These are phyloP conservation scores for Hibiscus tridactylites DNA, from an alignment of 345 rosid genomes.

Conservation along the genomic window DNA sequence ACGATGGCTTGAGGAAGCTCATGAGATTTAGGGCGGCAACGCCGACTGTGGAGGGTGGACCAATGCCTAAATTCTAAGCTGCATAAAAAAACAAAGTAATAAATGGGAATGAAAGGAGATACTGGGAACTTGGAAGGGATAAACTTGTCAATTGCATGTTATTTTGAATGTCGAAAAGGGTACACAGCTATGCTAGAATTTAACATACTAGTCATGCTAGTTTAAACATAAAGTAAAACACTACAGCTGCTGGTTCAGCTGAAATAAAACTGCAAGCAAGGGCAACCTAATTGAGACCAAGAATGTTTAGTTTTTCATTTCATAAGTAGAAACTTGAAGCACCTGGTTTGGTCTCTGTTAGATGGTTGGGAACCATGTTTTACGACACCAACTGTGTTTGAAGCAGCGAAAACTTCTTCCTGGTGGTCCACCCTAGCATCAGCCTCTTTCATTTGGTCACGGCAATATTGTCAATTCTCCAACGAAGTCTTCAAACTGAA, in stretches of 20 bases:
- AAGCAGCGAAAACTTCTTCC: neutral
- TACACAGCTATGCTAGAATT: no score
- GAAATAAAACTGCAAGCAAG: no score
- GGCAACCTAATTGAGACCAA: no score
- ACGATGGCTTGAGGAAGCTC: neutral
- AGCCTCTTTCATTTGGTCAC: neutral
- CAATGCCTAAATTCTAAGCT: neutral
- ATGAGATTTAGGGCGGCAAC: neutral
- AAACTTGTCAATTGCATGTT: neutral
- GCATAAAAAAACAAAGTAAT: neutral
- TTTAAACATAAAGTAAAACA: no score
- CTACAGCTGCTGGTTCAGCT: neutral
- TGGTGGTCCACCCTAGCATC: neutral
- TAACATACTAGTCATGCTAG: no score
- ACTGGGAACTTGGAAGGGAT: neutral
- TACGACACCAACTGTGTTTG: neutral
- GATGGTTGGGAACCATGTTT: neutral
- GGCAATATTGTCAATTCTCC: neutral
- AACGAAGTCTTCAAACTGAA: neutral
- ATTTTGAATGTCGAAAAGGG: neutral
- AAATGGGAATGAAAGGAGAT: neutral
- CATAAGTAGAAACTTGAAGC: neutral
- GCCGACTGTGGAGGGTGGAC: neutral
- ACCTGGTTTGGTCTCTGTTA: neutral
- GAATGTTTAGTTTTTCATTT: neutral